phyloP scores from a whole-genome alignment of 345 rosid species.

The Boechera retrofracta region DNA sequence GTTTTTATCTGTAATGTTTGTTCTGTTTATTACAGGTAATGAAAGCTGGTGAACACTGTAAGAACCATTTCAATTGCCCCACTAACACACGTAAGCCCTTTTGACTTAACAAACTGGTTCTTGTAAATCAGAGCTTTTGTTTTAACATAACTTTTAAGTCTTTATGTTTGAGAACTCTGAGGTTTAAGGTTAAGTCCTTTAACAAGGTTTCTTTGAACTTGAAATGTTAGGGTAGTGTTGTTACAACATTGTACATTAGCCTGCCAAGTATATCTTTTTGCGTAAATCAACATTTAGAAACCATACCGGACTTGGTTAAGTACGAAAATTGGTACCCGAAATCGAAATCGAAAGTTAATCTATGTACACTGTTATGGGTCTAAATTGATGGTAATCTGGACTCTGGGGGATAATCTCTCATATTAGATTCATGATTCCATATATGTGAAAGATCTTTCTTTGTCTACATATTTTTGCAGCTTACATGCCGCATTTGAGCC shows the following conservation, averaged over 20 bases:
- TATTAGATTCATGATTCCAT: background rate
- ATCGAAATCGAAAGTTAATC: background rate
- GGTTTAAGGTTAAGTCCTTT: background rate
- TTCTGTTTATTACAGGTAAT: slow-evolving; percentile 59
- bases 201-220: background rate
- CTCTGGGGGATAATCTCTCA: background rate
- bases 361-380: background rate
- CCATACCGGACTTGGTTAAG: background rate
- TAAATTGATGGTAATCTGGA: background rate
- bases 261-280: background rate
- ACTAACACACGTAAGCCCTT: slow-evolving; percentile 58
- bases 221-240: background rate
- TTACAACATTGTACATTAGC: background rate
- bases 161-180: background rate
- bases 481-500: slow-evolving; percentile 91
- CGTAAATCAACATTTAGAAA: background rate
- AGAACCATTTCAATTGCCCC: slow-evolving; percentile 57
- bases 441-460: background rate
- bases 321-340: background rate
- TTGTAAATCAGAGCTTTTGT: background rate
- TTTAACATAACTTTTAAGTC: background rate
- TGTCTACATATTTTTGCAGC: slow-evolving; percentile 50
- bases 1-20: slow-evolving; percentile 9
- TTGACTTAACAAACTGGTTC: background rate
- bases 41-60: slow-evolving; percentile 63